A percentile compares a stretch with the other conserved stretches of the same genome.
These are phyloP conservation scores for Lactifluus rugatus DNA, from an alignment of 768 basidiomycete species.

Conservation along the genomic window DNA sequence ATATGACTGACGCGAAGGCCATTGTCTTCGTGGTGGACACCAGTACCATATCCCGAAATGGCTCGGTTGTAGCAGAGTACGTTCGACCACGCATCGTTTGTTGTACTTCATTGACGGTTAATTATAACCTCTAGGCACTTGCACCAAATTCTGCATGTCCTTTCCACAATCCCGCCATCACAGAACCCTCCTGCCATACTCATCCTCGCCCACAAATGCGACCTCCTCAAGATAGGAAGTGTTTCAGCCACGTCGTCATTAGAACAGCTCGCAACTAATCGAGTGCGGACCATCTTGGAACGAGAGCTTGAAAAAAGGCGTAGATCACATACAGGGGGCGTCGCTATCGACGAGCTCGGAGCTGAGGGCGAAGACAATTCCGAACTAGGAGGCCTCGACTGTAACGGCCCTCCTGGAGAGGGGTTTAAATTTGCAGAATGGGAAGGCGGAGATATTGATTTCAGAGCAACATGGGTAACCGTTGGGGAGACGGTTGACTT, in stretches of 20 bases:
- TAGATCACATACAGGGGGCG: constrained; percentile 48
- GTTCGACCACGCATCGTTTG: constrained; percentile 25
- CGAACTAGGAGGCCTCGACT: constrained; percentile 70
- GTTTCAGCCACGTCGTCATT: constrained; percentile 28
- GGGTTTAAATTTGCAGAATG: constrained; percentile 68
- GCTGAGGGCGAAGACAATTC: constrained; percentile 44
- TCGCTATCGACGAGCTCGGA: constrained; percentile 66
- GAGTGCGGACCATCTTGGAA: constrained; percentile 70
- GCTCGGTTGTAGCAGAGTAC: constrained; percentile 69
- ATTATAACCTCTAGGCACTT: constrained; percentile 45
- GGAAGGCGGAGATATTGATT: constrained; percentile 75
- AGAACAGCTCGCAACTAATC: constrained; percentile 48
- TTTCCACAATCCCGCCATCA: constrained; percentile 67
- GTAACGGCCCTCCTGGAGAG: constrained; percentile 41
- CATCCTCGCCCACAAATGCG: constrained; percentile 69
- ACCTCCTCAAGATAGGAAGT: constrained; percentile 48
- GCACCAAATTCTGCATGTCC: constrained; percentile 57
- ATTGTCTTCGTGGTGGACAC: constrained; percentile 76
- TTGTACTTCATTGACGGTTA: not conserved
- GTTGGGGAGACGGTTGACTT: constrained; percentile 24
- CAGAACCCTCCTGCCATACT: constrained; percentile 48
- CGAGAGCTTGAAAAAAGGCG: constrained; percentile 77
- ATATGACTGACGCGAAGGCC: constrained; percentile 50
- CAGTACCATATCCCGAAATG: constrained; percentile 68
- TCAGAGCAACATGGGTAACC: constrained; percentile 48